phyloP scores from a whole-genome alignment of 305 asterid genomes.

The Fraxinus sp. region DNA sequence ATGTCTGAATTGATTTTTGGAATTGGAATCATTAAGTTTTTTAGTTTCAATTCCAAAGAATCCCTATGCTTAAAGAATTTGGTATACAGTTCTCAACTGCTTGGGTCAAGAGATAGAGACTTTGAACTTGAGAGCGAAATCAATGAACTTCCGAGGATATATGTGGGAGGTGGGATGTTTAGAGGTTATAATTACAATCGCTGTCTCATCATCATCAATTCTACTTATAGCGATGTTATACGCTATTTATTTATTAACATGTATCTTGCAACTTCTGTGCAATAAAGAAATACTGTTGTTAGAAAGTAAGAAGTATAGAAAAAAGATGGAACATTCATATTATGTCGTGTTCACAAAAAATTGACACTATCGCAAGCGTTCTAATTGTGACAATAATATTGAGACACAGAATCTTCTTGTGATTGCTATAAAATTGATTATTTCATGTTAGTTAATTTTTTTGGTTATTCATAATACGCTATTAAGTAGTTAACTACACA shows the following conservation, averaged over 20 bases:
- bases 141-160: slow-evolving; percentile 48
- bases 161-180: slow-evolving; percentile 44
- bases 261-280: background rate
- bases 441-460: background rate
- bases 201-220: background rate
- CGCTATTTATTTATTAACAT: background rate
- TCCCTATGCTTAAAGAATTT: too few relatives aligned
- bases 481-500: background rate
- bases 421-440: too few relatives aligned
- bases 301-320: background rate
- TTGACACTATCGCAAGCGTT: background rate
- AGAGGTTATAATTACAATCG: background rate
- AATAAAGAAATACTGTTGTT: background rate
- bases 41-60: too few relatives aligned
- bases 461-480: background rate
- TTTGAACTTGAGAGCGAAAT: slow-evolving; percentile 37
- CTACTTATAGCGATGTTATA: background rate
- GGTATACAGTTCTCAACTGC: too few relatives aligned
- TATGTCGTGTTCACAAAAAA: background rate
- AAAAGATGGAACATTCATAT: background rate
- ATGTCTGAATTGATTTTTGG: too few relatives aligned
- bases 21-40: too few relatives aligned
- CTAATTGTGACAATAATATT: background rate
- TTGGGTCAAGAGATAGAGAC: too few relatives aligned
- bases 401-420: background rate